phyloP scores from a whole-genome alignment of 768 basidiomycete genomes.

The Tubosaeta sp. region DNA sequence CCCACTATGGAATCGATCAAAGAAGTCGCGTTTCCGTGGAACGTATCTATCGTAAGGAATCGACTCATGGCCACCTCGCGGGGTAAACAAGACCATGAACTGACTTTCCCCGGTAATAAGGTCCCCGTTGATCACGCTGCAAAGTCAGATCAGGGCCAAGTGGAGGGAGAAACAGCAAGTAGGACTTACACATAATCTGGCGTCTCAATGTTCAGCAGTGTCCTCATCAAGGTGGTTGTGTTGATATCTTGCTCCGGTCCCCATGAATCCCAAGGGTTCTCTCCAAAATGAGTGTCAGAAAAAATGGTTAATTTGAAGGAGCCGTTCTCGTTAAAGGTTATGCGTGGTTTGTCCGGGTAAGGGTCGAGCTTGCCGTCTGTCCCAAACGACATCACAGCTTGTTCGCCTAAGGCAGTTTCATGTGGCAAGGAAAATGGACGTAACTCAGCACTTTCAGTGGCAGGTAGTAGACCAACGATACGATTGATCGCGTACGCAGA shows the following conservation, averaged over 20 bases:
- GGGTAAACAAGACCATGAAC: background rate
- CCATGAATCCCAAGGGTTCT: conserved; percentile 68
- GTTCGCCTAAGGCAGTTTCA: background rate
- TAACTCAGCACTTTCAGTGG: background rate
- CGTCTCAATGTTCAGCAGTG: conserved; percentile 50
- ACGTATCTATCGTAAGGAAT: conserved; percentile 45
- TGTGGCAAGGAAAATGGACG: background rate
- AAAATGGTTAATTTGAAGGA: conserved; percentile 72
- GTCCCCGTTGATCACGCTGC: conserved; percentile 68
- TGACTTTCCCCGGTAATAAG: conserved; percentile 68
- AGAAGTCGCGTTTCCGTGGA: conserved; percentile 60
- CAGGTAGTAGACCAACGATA: background rate
- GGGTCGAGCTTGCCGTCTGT: conserved; percentile 31
- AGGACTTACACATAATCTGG: conserved; percentile 65
- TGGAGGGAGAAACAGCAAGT: background rate
- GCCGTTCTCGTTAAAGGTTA: conserved; percentile 54
- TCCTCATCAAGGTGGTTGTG: conserved; percentile 55
- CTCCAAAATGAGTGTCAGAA: conserved; percentile 73
- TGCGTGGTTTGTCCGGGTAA: conserved; percentile 43
- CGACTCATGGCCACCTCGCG: background rate
- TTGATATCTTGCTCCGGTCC: conserved; percentile 65
- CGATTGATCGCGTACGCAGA: conserved; percentile 15
- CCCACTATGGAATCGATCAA: conserved; percentile 61
- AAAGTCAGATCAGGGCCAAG: background rate
- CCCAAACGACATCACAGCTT: background rate